Percentiles rank a stretch among this genome's conserved stretches.
These are phyloP conservation scores for Ophiostoma tasmaniense DNA, from an alignment of 2,329 filamentous ascomycete genomes.

Conservation along the genomic window DNA sequence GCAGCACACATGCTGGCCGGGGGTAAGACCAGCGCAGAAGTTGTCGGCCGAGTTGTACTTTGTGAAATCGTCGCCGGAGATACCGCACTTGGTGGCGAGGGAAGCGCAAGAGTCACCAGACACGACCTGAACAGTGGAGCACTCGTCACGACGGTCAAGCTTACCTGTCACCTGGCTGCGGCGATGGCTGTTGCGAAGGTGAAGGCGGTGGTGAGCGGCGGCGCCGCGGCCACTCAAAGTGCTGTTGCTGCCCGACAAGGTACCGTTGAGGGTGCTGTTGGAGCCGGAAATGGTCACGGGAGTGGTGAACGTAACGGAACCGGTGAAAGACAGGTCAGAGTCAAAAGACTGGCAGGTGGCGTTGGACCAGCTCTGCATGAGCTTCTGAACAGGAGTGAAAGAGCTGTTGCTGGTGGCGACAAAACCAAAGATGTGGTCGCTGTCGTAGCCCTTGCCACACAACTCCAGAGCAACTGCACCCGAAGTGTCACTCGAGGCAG, in stretches of 20 bases:
- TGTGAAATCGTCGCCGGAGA: slow-evolving; percentile 20
- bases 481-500: slow-evolving; percentile 18
- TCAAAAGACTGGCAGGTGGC: slow-evolving; percentile 21
- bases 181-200: not conserved
- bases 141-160: slow-evolving; percentile 10
- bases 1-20: not conserved
- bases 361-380: slow-evolving; percentile 26
- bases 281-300: not conserved
- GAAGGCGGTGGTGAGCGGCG: not conserved
- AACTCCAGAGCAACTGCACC: slow-evolving; percentile 31
- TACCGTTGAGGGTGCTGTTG: not conserved
- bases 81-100: slow-evolving; percentile 17
- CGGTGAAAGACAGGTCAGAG: not conserved
- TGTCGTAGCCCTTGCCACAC: slow-evolving; percentile 26
- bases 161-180: not conserved
- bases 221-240: not conserved
- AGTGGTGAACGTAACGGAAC: not conserved
- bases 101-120: slow-evolving; percentile 13
- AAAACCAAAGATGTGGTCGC: slow-evolving; percentile 30
- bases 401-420: slow-evolving; percentile 28
- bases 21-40: not conserved
- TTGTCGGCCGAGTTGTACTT: slow-evolving; percentile 10
- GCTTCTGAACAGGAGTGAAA: slow-evolving; percentile 28
- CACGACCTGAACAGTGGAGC: slow-evolving; percentile 14
- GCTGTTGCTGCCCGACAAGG: not conserved